Evolutionary conservation across 805 yeast species (phyloP).

Genomic region (Starmerella ratchasimensis): DNA sequence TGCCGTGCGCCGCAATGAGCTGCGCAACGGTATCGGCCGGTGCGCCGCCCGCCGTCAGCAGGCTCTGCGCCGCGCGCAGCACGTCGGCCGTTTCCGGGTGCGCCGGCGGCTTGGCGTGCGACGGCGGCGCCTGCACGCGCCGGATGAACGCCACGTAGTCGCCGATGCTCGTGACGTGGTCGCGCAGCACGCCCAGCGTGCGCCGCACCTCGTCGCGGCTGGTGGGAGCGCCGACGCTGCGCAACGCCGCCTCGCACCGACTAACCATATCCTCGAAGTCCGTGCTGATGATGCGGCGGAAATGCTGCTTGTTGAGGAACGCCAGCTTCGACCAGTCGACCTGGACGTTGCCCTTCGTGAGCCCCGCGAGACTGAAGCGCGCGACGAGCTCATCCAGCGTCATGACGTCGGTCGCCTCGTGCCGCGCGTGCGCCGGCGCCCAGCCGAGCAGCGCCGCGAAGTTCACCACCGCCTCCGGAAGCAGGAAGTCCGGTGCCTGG

Average conservation of each 20-base stretch:
- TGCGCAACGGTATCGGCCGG: constrained; percentile 2
- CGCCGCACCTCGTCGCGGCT: constrained; percentile 27
- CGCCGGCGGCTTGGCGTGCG: constrained; percentile 7
- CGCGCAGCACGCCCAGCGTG: constrained; percentile 35
- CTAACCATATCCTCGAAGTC: constrained; percentile 4
- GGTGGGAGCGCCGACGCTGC: constrained; percentile 14
- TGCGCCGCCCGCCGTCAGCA: not conserved
- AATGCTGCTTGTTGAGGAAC: constrained; percentile 62
- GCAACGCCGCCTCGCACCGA: constrained; percentile 12
- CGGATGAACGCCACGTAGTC: constrained; percentile 38
- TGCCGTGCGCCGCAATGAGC: constrained; percentile 4
- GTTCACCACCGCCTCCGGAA: constrained; percentile 79
- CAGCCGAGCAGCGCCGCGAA: constrained; percentile 88
- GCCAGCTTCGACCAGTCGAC: constrained; percentile 66
- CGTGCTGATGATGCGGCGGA: constrained; percentile 4
- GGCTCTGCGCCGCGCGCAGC: too few species aligned
- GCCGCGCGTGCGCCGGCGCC: constrained; percentile 42
- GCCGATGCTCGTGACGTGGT: constrained; percentile 37
- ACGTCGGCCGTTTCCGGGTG: not conserved
- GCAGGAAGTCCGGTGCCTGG: constrained; percentile 25
- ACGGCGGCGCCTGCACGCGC: constrained; percentile 9
- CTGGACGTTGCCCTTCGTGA: constrained; percentile 89
- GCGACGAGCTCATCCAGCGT: constrained; percentile 34
- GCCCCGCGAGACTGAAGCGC: constrained; percentile 49
- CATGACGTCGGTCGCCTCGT: constrained; percentile 22